A percentile compares a stretch with the other conserved stretches of the same genome.
Evolutionary conservation across 352 stramenopile species (phyloP).

Genomic region (Elongisporangium anandrum): DNA sequence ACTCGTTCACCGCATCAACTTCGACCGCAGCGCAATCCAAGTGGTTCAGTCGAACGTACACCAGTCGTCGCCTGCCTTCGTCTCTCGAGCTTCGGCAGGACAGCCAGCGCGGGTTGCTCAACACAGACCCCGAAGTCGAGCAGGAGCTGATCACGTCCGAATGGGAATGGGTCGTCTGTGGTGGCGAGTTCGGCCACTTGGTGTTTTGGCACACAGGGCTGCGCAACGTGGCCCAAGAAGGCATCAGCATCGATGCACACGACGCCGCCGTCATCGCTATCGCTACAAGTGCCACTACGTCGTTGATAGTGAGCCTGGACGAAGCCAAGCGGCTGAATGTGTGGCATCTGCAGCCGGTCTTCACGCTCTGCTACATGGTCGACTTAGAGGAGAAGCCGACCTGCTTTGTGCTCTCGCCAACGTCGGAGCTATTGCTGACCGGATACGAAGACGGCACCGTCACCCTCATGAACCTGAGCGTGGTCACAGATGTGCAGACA

Average conservation of each 20-base stretch:
- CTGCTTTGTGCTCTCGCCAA: constrained; percentile 44
- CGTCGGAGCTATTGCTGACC: constrained; percentile 49
- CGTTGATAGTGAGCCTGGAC: constrained; percentile 55
- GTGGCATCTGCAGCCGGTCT: constrained; percentile 55
- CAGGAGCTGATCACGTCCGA: constrained; percentile 31
- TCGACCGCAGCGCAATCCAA: constrained; percentile 17
- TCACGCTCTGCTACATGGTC: constrained; percentile 47
- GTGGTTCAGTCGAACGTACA: constrained; percentile 30
- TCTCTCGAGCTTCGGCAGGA: not conserved
- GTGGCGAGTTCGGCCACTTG: constrained; percentile 56
- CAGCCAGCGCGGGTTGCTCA: constrained; percentile 1
- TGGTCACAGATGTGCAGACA: constrained; percentile 28
- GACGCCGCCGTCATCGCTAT: constrained; percentile 41
- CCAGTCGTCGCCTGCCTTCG: constrained; percentile 16
- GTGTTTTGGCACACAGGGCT: constrained; percentile 70
- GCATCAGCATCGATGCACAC: constrained; percentile 50
- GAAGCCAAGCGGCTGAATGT: constrained; percentile 32
- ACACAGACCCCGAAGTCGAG: constrained; percentile 1
- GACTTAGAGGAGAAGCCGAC: constrained; percentile 41
- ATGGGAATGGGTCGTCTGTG: constrained; percentile 62
- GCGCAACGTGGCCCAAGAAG: constrained; percentile 26
- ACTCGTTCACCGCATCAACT: constrained; percentile 3
- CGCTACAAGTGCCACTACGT: constrained; percentile 32
- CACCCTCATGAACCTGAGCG: constrained; percentile 38
- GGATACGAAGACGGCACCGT: constrained; percentile 65